Evolutionary conservation across 306 rosid genomes (phyloP).

Genomic region (Leucaena leucocephala): DNA sequence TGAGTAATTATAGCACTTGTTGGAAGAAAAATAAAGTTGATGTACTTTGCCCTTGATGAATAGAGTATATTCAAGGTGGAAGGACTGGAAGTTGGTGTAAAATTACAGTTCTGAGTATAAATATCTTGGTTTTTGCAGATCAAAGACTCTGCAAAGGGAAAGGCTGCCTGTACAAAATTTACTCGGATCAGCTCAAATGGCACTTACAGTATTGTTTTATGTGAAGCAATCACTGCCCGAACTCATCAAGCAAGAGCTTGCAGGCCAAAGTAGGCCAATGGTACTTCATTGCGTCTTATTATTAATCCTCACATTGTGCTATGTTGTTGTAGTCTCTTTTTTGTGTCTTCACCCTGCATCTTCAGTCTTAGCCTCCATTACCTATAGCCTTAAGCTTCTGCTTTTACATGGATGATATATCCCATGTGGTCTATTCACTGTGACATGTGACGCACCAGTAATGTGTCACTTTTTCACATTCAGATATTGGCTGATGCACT

Average conservation of each 20-base stretch:
- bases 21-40: constrained; percentile 7
- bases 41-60: background rate
- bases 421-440: background rate
- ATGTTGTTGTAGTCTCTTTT: background rate
- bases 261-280: background rate
- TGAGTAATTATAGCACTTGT: background rate
- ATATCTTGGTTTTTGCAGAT: constrained; percentile 43
- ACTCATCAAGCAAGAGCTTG: constrained; percentile 62
- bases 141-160: constrained; percentile 48
- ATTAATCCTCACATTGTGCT: background rate
- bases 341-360: background rate
- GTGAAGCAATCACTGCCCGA: constrained; percentile 70
- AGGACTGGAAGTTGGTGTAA: background rate
- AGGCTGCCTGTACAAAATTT: constrained; percentile 62
- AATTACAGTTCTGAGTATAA: constrained; percentile 12
- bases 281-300: background rate
- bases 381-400: background rate
- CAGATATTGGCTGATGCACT: background rate
- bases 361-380: background rate
- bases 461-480: background rate
- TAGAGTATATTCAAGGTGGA: background rate
- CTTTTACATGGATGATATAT: background rate
- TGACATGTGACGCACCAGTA: background rate
- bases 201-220: constrained; percentile 56
- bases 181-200: constrained; percentile 56